Evolutionary conservation across 2,329 filamentous ascomycete genomes (phyloP), one percentile per base, ranked within the genome.

Genomic region (Stachybotrys chartarum): DNA sequence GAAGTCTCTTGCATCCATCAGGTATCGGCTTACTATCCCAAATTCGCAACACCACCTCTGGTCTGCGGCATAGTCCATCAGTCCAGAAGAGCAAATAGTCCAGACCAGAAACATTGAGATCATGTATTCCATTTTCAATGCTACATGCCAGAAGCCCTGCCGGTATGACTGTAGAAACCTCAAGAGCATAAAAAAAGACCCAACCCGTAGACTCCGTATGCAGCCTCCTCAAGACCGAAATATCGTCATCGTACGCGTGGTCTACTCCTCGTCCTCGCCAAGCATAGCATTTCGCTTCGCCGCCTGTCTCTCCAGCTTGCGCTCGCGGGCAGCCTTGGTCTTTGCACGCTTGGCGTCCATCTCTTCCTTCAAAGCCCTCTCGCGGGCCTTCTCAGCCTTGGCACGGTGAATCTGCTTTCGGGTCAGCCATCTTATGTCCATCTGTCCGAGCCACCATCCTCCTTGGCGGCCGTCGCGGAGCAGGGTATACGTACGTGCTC

Each of bases 291-390:
- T 87, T 77, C 91, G 86, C 93, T 99, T 99, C 77, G 88, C 87
- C 75, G 82, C 78, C 76, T 88, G 84, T 79, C 95, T 90, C 84
- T 96, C 91, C 79, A 87, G 80, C 87, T 94, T 94, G 84, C 94
- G 88, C 88, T 97, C 94, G 81, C 94, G 91, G 71, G 94, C 94
- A 75, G 94, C 94, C 92, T 97, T 97, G 87, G 91, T 97, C 91
- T 96, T 97, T 78, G 91, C 91, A 82, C 94, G 91, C 88, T 96
- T 97, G 84, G 90, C 91, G 77, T 97, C 94, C 94, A 99, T 99
- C 84, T 97, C 92, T 77, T 97, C 92, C 88, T 96, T 93, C 79
- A 99, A 86, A 73, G 86, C 80, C 80, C 86, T 86, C 88, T 97
- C 94, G 79, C 94, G 94, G 66, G 86, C 85, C 84, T 96, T 95